Evolutionary conservation across 2,329 filamentous ascomycete genomes (phyloP).

Genomic region (Hymenoscyphus repandus): DNA sequence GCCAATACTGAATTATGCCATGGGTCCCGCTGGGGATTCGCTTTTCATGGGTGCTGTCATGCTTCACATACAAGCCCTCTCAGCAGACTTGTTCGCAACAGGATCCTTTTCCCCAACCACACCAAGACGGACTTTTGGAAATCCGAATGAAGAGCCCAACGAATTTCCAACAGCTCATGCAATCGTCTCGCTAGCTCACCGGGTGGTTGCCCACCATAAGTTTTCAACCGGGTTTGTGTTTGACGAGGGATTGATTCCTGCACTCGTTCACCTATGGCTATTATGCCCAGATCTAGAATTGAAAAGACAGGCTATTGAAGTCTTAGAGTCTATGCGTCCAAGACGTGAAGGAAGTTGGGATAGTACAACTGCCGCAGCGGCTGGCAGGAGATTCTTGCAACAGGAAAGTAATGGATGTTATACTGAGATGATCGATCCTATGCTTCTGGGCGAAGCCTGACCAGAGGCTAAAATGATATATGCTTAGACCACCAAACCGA

Average conservation of each 20-base stretch:
- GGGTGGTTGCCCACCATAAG: slow-evolving; percentile 4
- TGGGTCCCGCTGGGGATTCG: slow-evolving; percentile 13
- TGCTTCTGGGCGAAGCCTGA: too few species aligned
- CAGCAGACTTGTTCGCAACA: slow-evolving; percentile 2
- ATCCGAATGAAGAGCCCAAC: not conserved
- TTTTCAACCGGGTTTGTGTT: slow-evolving; percentile 19
- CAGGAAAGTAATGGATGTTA: not conserved
- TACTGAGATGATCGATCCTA: too few species aligned
- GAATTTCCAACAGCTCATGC: slow-evolving; percentile 6
- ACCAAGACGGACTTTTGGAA: not conserved
- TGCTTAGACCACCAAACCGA: too few species aligned
- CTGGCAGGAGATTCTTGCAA: slow-evolving; percentile 8
- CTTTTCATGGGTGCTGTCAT: slow-evolving; percentile 17
- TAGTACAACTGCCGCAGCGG: slow-evolving; percentile 7
- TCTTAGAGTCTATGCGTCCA: slow-evolving; percentile 17
- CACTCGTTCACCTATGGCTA: slow-evolving; percentile 12
- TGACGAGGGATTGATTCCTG: slow-evolving; percentile 20
- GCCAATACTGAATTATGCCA: slow-evolving; percentile 17
- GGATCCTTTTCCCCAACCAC: not conserved
- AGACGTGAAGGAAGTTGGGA: slow-evolving; percentile 23
- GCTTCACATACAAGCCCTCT: slow-evolving; percentile 19
- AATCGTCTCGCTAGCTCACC: slow-evolving; percentile 4
- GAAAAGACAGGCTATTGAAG: slow-evolving; percentile 16
- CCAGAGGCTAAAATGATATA: too few species aligned
- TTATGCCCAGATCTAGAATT: slow-evolving; percentile 14